phyloP scores from a whole-genome alignment of 306 rosid species.

The Malus fusca region DNA sequence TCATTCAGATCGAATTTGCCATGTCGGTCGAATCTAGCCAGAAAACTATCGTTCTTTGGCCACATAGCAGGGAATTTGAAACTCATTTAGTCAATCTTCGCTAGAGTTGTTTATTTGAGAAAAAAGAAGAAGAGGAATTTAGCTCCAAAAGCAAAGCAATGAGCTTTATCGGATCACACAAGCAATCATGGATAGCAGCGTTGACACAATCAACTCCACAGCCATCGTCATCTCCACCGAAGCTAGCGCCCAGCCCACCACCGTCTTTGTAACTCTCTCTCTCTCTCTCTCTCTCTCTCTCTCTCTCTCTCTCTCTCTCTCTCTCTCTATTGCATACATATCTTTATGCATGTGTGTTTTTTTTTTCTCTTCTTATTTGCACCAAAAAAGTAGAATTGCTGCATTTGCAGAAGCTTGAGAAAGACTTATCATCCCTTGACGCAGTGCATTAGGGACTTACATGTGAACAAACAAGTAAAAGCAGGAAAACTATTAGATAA shows the following conservation, averaged over 20 bases:
- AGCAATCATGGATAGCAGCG: conserved; percentile 52
- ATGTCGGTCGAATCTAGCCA: conserved; percentile 43
- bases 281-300: too few species aligned
- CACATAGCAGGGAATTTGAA: conserved; percentile 7
- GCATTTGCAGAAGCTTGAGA: conserved; percentile 81
- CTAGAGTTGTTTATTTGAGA: not conserved
- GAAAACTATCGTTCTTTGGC: not conserved
- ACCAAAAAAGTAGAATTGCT: conserved; percentile 60
- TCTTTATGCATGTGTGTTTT: not conserved
- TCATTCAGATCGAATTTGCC: conserved; percentile 10
- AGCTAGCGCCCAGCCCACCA: conserved; percentile 66
- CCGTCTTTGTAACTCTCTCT: conserved; percentile 34
- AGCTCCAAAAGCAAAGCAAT: not conserved
- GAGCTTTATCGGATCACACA: not conserved
- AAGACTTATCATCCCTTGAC: conserved; percentile 92
- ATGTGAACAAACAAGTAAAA: conserved; percentile 28
- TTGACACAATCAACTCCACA: conserved; percentile 77
- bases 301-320: too few species aligned
- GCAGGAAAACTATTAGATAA: not conserved
- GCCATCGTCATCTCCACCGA: conserved; percentile 84
- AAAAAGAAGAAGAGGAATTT: not conserved
- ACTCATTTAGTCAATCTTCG: not conserved
- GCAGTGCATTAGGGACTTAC: conserved; percentile 86
- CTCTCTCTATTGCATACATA: not conserved
- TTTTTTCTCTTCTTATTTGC: conserved; percentile 43